A percentile compares a stretch with the other conserved stretches of the same genome.
phyloP scores from a whole-genome alignment of 139 green algal genomes.

The Coelastrella sp. region DNA sequence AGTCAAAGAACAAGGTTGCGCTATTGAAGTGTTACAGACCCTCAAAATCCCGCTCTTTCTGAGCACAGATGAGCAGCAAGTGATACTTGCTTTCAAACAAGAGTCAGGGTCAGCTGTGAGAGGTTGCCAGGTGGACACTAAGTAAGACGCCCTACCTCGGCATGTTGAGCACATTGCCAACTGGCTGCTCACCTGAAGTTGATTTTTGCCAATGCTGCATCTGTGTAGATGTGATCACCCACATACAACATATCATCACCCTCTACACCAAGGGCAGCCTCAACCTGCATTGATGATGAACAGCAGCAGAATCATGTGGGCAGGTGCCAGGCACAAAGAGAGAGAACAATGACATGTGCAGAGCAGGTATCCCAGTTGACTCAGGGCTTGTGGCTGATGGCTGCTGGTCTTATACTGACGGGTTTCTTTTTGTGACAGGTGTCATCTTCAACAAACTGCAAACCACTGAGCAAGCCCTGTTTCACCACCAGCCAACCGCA shows the following conservation, averaged over 20 bases:
- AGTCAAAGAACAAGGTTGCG: too few species aligned
- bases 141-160: too few species aligned
- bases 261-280: constrained; percentile 87
- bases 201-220: constrained; percentile 89
- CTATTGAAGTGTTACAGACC: too few species aligned
- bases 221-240: constrained; percentile 90
- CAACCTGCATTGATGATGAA: constrained; percentile 76
- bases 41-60: too few species aligned
- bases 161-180: not conserved
- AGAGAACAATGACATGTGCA: constrained; percentile 4
- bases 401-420: too few species aligned
- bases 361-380: too few species aligned
- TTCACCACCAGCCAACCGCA: not conserved
- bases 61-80: too few species aligned
- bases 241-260: constrained; percentile 97
- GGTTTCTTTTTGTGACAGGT: not conserved
- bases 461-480: not conserved
- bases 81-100: too few species aligned
- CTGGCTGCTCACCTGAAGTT: constrained; percentile 73
- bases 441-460: not conserved
- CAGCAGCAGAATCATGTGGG: not conserved
- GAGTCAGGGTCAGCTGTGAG: too few species aligned
- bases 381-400: too few species aligned
- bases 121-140: too few species aligned
- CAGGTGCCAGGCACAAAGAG: too few species aligned